Evolutionary conservation across 129 eudicot species (phyloP).

Genomic region (Ambrosia artemisiifolia): DNA sequence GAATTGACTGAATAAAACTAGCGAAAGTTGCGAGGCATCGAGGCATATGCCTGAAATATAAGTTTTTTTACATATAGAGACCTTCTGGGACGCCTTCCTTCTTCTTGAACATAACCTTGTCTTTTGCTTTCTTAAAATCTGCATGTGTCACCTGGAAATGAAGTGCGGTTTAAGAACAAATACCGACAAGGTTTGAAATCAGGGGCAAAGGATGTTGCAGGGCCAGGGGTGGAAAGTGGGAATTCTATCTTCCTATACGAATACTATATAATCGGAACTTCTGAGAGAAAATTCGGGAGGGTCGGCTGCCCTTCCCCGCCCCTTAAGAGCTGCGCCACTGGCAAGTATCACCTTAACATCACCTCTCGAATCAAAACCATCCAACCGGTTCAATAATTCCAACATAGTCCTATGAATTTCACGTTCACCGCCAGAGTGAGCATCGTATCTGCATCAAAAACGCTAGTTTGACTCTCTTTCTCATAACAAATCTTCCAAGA

Average conservation of each 20-base stretch:
- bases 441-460: conserved; percentile 64
- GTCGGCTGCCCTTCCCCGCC: no score
- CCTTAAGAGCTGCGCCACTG: no score
- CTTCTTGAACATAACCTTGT: conserved; percentile 96
- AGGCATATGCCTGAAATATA: background rate
- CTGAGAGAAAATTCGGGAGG: no score
- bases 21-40: background rate
- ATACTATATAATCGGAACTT: no score
- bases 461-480: conserved; percentile 5
- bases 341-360: conserved; percentile 97
- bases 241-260: conserved; percentile 58
- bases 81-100: conserved; percentile 97
- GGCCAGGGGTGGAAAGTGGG: conserved; percentile 96
- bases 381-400: conserved; percentile 89
- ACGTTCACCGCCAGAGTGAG: conserved; percentile 97
- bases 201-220: no score
- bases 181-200: background rate
- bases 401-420: conserved; percentile 97
- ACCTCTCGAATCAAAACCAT: conserved; percentile 96
- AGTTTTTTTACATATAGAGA: conserved; percentile 63
- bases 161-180: background rate
- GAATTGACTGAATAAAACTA: background rate
- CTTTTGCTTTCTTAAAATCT: conserved; percentile 97
- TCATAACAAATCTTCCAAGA: background rate
- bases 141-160: conserved; percentile 62